phyloP scores from a whole-genome alignment of 2,329 filamentous ascomycete genomes.

The Neonectria punicea region DNA sequence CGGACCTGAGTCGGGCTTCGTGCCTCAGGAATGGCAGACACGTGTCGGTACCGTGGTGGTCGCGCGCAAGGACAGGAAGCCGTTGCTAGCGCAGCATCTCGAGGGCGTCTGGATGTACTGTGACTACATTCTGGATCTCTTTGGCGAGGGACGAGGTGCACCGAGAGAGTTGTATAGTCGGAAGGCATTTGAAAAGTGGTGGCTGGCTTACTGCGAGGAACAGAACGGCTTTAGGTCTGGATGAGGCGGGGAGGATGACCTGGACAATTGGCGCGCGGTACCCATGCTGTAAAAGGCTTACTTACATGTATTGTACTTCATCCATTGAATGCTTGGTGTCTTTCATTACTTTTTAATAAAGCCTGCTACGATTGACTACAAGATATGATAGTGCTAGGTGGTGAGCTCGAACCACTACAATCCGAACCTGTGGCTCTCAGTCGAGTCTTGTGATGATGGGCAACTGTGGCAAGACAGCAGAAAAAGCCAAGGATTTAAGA shows the following conservation, averaged over 20 bases:
- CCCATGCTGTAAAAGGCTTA: no score
- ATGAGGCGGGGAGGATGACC: slow-evolving; percentile 12
- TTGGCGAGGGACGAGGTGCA: not conserved
- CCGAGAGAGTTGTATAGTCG: slow-evolving; percentile 3
- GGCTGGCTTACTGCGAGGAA: slow-evolving; percentile 4
- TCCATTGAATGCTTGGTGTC: no score
- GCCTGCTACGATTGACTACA: no score
- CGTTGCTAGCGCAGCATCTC: slow-evolving; percentile 1
- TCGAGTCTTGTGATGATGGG: no score
- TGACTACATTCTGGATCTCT: slow-evolving; percentile 1
- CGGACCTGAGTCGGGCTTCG: slow-evolving; percentile 2
- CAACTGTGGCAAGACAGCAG: no score
- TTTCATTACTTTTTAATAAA: no score
- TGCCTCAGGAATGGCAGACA: slow-evolving; percentile 17
- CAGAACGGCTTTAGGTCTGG: slow-evolving; percentile 3
- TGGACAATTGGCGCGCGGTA: slow-evolving; percentile 17
- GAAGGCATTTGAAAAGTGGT: slow-evolving; percentile 20
- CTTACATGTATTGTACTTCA: no score
- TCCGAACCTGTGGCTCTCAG: no score
- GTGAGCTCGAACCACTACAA: no score
- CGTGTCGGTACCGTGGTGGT: not conserved
- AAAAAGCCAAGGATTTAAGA: no score
- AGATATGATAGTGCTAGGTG: no score
- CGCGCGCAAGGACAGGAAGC: no score
- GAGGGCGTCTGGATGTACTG: slow-evolving; percentile 7